Evolutionary conservation across 768 basidiomycete genomes (phyloP), one percentile per base, ranked within the genome.

Genomic region (Rhodotorula kratochvilovae): DNA sequence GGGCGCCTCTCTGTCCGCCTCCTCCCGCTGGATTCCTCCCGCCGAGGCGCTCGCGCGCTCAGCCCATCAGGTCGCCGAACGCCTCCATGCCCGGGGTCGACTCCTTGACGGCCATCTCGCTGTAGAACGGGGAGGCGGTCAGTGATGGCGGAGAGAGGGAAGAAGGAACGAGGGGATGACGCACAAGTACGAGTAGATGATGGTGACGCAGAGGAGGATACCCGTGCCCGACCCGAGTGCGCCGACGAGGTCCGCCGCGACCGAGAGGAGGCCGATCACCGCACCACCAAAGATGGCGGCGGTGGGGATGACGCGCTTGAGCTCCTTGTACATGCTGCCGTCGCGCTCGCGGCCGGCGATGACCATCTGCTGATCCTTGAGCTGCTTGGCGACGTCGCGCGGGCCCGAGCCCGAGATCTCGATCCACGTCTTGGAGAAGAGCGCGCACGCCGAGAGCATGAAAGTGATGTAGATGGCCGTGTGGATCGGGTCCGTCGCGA

Each of bases 371-470:
- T 97, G 95, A 75, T 98, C 96, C 84, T 98, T 98, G 79, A 98
- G 87, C 80, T 98, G 95, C 81, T 93, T 95, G 39, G 96, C 96
- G 66, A 99, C 88, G 77, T 99, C 95, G 57, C 96, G 83, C 19
- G 95, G 96, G 29, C 96, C 92, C 65, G 89, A 90, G 25, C 96
- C 95, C 4, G 93, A 97, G 45, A 98, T 92, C 77, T 98, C 95
- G 74, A 99, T 98, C 95, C 96, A 99, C 1, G 95, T 97, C 86
- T 98, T 98, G 79, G 91, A 94, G 85, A 98, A 99, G 75, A 97
- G 84, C 23, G 96, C 95, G 79, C 94, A 98, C 25, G 93, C 92
- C 45, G 89, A 86, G 70, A 94, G 85, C 83, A 95, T 95, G 83
- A 97, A 98, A 10, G 86, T 81, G 80, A 99, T 87, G 81, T 97